phyloP scores from a whole-genome alignment of 169 alveolate species.

The Ichthyophthirius multifiliis region DNA sequence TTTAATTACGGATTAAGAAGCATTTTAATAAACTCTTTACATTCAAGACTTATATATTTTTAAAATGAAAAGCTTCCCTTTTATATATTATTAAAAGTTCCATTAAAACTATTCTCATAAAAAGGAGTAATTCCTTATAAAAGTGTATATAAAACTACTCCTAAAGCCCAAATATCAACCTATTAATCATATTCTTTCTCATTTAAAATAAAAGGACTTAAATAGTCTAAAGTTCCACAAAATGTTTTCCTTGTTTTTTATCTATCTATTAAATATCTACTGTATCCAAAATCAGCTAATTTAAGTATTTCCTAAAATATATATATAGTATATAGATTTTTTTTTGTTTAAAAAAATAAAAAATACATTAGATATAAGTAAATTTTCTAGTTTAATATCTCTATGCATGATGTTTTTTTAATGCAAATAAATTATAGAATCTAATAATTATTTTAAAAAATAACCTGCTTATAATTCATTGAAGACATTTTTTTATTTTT shows the following conservation, averaged over 20 bases:
- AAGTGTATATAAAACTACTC: conserved; percentile 52
- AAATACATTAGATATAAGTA: conserved; percentile 14
- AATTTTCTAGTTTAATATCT: conserved; percentile 42
- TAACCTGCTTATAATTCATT: conserved; percentile 4
- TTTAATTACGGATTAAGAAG: no score
- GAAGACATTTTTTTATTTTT: no score
- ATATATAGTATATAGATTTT: no score
- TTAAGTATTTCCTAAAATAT: conserved; percentile 15
- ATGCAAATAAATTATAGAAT: conserved; percentile 18
- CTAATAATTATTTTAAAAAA: not conserved
- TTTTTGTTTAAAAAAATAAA: no score
- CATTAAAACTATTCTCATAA: not conserved
- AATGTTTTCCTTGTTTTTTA: conserved; percentile 47
- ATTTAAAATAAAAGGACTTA: conserved; percentile 54
- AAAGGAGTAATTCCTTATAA: conserved; percentile 31
- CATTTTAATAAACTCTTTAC: not conserved
- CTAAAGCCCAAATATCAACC: conserved; percentile 71
- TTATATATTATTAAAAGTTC: not conserved
- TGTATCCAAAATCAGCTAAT: conserved; percentile 63
- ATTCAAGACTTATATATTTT: not conserved
- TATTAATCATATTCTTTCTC: conserved; percentile 55
- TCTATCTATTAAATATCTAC: conserved; percentile 36
- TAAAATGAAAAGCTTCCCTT: not conserved
- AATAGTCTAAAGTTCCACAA: conserved; percentile 56
- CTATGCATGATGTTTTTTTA: conserved; percentile 24